These are phyloP conservation scores for Aspergillus bridgeri DNA, from an alignment of 495 filamentous ascomycete genomes.

Conservation along the genomic window DNA sequence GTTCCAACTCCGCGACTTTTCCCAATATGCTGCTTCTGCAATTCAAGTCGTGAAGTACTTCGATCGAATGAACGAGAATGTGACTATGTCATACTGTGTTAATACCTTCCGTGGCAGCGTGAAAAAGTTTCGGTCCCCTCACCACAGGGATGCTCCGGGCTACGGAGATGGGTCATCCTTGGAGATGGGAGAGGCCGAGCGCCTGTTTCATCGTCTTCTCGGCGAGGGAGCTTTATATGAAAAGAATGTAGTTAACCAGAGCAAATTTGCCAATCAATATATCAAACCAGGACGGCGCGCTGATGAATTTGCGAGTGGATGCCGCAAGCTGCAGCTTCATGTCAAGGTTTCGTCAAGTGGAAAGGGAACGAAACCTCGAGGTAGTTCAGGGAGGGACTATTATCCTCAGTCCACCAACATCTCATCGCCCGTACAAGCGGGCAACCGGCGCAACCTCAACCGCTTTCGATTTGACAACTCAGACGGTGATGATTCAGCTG, in stretches of 20 bases:
- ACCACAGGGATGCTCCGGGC: slow-evolving; percentile 46
- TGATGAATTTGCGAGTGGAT: slow-evolving; percentile 47
- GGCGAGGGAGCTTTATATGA: slow-evolving; percentile 60
- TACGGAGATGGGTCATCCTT: slow-evolving; percentile 55
- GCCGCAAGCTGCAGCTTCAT: slow-evolving; percentile 54
- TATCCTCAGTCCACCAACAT: slow-evolving; percentile 74
- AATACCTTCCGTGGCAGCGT: slow-evolving; percentile 59
- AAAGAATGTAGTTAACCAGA: slow-evolving; percentile 55
- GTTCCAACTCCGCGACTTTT: slow-evolving; percentile 72
- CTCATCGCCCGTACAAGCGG: slow-evolving; percentile 72
- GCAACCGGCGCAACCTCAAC: slow-evolving; percentile 42
- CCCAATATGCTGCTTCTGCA: slow-evolving; percentile 64
- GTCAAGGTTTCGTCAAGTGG: slow-evolving; percentile 52
- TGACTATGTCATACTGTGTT: slow-evolving; percentile 53
- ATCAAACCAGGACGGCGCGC: slow-evolving; percentile 54
- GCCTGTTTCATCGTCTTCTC: slow-evolving; percentile 60
- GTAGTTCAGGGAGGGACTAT: slow-evolving; percentile 28
- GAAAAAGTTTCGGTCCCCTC: slow-evolving; percentile 45
- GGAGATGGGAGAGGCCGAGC: slow-evolving; percentile 58
- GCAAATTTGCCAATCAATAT: slow-evolving; percentile 59
- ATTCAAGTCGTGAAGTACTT: slow-evolving; percentile 60
- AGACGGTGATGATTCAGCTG: slow-evolving; percentile 39
- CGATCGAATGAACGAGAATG: slow-evolving; percentile 42
- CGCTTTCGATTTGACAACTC: slow-evolving; percentile 22
- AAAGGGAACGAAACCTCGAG: slow-evolving; percentile 37